Base-by-base conservation (phyloP, 2,329 filamentous ascomycete genomes). In the Alternaria brassicae region DNA sequence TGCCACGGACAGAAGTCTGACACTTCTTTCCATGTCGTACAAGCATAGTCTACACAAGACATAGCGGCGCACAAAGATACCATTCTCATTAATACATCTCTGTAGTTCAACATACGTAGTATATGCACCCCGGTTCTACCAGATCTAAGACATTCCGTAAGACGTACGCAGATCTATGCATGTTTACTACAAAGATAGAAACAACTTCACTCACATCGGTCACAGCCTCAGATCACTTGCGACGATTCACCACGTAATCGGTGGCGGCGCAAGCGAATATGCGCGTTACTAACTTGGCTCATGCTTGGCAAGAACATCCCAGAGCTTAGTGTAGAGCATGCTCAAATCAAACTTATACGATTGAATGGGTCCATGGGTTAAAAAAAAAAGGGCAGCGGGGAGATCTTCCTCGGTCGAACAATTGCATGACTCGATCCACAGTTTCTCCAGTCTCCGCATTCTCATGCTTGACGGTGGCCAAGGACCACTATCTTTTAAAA, bases 241-340 rank as follows among this genome's bases (percentile, higher is more conserved):
- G 44, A 48, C 44, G n/a, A 23, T 30, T 30, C 30, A 36, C 44
- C 44, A 48, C 44, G 44, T 48, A 36, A 48, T 48, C 19, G 19
- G 36, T 48, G 44, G 44, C 44, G 30, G 44, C 23, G 44, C 44
- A 34, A 7, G 44, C 19, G 19, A 12, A n/a, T 34, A 23, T 17
- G 44, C 19, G 19, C 19, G n/a, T 36, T 48, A 21, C 15, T 48
- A 21, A 36, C 30, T 48, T 48, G 44, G 44, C 28, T 34, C 19
- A 13, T 13, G 32, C 44, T 48, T 48, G 28, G 44, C 44, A 48
- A 19, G 44, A 34, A 48, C 44, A 48, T 48, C 44, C 44, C 13
- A 48, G 44, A 48, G 44, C 44, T 48, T 48, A 30, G 44, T 48
- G 19, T 23, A 48, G 25, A 36, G 44, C 44, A 32, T 25, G 44